Evolutionary conservation across 371 early-diverging fungal species (phyloP), one percentile per base, ranked within the genome.

Genomic region (Funneliformis caledonium): DNA sequence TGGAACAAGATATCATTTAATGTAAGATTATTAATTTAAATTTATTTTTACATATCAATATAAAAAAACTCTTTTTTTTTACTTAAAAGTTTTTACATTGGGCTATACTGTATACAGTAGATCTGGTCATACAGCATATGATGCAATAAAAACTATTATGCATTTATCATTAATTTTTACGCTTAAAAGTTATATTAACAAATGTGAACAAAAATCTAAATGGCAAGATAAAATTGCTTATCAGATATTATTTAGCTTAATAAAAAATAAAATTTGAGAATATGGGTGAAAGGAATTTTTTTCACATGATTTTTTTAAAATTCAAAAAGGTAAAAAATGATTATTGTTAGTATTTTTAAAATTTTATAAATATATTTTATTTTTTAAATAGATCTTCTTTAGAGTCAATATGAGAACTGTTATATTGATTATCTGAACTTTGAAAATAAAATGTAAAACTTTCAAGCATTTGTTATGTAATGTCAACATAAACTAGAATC

Each of bases 271-370:
- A 16, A 47, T 69, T 14, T 69, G 69, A 50, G 31, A 48, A 22
- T 50, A 72, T 72, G 72, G 48, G 11, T 14, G 50, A 48, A 47
- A 50, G 14, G 72, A 31, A 2, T 72, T 72, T 72, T 72, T 72
- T 72, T n/a, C 72, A 26, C 50, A 72, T 48, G 50, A 72, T 72
- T 72, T 31, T 47, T 72, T 72, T 26, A 72, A 72, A 48, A 72
- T 72, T n/a, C 72, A 50, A 72, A 72, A 72, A 72, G 72, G 50
- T 70, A 70, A 48, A 48, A 48, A 48, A 48, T 48, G 48, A 9
- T 48, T 48, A 48, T 48, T 12, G 11, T 48, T 16, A n/a, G 9
- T 62, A 3, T 61, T n/a, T 61, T 61, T 61, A 61, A 61, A 26
- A 61, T 61, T 31, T 61, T 61, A 26, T 26, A 19, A 61, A 61